Evolutionary conservation across 345 rosid genomes (phyloP).

Genomic region (Linum tenue): DNA sequence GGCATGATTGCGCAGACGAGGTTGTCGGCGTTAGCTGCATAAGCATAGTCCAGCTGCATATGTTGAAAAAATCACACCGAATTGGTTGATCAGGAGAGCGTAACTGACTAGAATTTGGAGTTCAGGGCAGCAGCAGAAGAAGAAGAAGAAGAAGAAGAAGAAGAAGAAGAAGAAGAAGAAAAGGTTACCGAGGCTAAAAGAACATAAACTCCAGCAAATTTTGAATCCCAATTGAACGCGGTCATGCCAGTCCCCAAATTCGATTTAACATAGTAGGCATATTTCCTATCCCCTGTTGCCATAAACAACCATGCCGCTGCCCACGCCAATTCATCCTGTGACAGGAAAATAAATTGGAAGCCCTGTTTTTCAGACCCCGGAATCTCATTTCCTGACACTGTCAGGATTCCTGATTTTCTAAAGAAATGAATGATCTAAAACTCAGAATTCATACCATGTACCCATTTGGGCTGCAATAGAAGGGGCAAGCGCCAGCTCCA

Average conservation of each 20-base stretch:
- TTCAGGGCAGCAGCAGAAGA: too few species aligned
- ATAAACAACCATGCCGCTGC: constrained; percentile 6
- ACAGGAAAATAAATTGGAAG: too few species aligned
- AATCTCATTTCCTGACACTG: neutral
- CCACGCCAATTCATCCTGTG: constrained; percentile 6
- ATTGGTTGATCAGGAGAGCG: too few species aligned
- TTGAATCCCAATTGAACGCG: neutral
- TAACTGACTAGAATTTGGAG: too few species aligned
- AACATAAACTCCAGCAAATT: neutral
- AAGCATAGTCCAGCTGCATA: neutral
- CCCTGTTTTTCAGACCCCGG: neutral
- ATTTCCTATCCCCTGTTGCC: neutral
- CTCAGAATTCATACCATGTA: neutral
- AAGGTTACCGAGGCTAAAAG: neutral
- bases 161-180: too few species aligned
- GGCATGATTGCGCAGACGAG: neutral
- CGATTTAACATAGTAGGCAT: neutral
- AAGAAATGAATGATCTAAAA: neutral
- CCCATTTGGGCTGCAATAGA: neutral
- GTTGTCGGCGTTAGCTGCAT: neutral
- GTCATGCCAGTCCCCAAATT: neutral
- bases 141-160: too few species aligned
- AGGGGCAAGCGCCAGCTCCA: neutral
- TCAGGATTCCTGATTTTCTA: neutral
- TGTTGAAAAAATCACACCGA: too few species aligned